phyloP scores from a whole-genome alignment of 2,329 filamentous ascomycete species.

The Calonectria ilicicola region DNA sequence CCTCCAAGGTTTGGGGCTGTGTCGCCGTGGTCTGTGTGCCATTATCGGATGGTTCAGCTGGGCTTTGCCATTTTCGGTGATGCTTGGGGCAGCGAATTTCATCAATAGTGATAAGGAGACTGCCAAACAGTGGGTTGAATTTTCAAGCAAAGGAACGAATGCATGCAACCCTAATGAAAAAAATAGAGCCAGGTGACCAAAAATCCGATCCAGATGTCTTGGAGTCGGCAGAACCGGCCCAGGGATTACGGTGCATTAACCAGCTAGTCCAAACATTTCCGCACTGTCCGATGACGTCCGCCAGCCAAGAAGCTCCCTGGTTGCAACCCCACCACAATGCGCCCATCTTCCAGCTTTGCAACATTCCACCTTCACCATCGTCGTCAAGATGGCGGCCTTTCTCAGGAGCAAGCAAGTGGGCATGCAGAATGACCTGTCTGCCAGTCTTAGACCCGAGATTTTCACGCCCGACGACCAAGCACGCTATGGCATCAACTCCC shows the following conservation, averaged over 20 bases:
- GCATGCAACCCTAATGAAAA: neutral
- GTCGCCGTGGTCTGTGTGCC: slow-evolving; percentile 3
- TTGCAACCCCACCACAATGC: slow-evolving; percentile 36
- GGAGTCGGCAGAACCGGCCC: slow-evolving; percentile 1
- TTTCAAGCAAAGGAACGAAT: neutral
- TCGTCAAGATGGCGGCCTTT: slow-evolving; percentile 80
- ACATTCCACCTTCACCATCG: slow-evolving; percentile 26
- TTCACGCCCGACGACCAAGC: slow-evolving; percentile 88
- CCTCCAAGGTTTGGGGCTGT: slow-evolving; percentile 12
- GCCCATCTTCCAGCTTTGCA: slow-evolving; percentile 30
- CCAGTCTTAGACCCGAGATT: slow-evolving; percentile 79
- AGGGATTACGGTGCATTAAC: slow-evolving; percentile 4
- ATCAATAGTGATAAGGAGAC: neutral
- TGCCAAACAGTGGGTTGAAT: neutral
- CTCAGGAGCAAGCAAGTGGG: slow-evolving; percentile 93
- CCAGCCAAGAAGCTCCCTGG: slow-evolving; percentile 31
- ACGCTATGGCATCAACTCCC: slow-evolving; percentile 85
- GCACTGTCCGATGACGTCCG: slow-evolving; percentile 23
- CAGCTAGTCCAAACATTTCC: neutral
- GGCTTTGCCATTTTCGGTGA: neutral
- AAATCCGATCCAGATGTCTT: neutral
- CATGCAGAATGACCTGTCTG: slow-evolving; percentile 90
- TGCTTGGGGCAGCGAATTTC: neutral
- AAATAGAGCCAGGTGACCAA: neutral
- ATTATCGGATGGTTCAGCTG: neutral